Base-by-base conservation (phyloP, 2,329 filamentous ascomycete species). In the Colletotrichum higginsianum region DNA sequence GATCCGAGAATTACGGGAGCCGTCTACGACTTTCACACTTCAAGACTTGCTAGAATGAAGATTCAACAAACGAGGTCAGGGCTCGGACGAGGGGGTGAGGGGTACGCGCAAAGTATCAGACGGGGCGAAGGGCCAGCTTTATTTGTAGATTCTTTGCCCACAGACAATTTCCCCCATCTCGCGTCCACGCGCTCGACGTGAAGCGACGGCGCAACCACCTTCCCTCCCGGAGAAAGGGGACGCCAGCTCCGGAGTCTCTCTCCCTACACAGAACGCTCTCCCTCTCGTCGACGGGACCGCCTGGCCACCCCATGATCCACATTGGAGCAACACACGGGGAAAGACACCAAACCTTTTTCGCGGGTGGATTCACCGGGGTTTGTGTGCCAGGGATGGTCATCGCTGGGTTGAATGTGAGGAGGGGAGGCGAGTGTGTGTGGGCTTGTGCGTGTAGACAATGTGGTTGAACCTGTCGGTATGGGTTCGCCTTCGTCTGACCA, bases 81-180 rank as follows among this genome's bases (percentile, higher is more conserved):
- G 40, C 21, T 35, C 61, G 62, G 42, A 61, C 12, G 40, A 38
- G 40, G 18, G 53, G 49, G n/a, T 5, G 40, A 30, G 40, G 16
- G 53, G 49, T 15, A 3, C 4, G 26, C 9, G 3, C 26, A 35
- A 42, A 56, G 23, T 44, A 67, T 38, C 52, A 50, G 35, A 26
- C 38, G 52, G 56, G 46, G 8, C 35, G 35, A 38, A 46, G 26
- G 35, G n/a, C 35, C 30, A 26, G 60, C 47, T 26, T 52, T 71
- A 71, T 71, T 53, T 63, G 68, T 71, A 62, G 61, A 65, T 68
- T 58, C 35, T 38, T 38, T 38, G 16, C 56, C 47, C 65, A 56
- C 49, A 46, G 42, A 61, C 23, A 30, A 12, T 4, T 26, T 61
- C 40, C 9, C 9, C 35, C 55, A 61, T 71, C 63, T 49, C 63